Percentiles rank a stretch among this genome's conserved stretches.
These are phyloP conservation scores for Salvia sclarea DNA, from an alignment of 305 asterid species.

Conservation along the genomic window DNA sequence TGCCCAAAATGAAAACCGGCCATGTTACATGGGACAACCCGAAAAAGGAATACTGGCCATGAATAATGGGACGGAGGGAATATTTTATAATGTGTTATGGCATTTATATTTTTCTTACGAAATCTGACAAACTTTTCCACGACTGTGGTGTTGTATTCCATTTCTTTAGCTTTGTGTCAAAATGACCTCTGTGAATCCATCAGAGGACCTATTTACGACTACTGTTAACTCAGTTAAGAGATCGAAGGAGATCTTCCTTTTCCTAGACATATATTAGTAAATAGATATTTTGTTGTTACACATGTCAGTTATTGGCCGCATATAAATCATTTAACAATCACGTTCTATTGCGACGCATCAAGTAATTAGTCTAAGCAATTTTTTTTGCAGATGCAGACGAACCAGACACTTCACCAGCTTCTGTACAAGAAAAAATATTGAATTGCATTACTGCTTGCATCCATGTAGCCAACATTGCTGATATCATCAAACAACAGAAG, in stretches of 20 bases:
- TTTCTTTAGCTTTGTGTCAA: neutral
- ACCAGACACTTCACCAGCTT: slow-evolving; percentile 55
- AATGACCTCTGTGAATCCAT: neutral
- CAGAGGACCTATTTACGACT: neutral
- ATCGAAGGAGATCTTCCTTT: neutral
- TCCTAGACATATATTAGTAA: neutral
- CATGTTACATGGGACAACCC: no score
- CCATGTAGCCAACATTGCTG: slow-evolving; percentile 62
- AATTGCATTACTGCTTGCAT: slow-evolving; percentile 74
- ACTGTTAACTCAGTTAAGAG: neutral
- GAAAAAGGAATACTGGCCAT: no score
- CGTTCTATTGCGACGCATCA: slow-evolving; percentile 8
- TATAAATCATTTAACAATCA: neutral
- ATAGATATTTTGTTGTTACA: neutral
- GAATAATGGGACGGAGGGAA: no score
- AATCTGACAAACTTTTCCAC: slow-evolving; percentile 8
- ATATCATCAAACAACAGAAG: slow-evolving; percentile 69
- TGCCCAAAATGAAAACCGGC: no score
- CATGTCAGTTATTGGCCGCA: slow-evolving; percentile 11
- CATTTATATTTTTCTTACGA: neutral
- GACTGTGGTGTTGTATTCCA: neutral
- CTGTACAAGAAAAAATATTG: slow-evolving; percentile 63
- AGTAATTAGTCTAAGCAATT: slow-evolving; percentile 29
- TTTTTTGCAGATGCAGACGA: slow-evolving; percentile 64
- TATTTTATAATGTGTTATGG: neutral